Evolutionary conservation across 2,329 filamentous ascomycete genomes (phyloP), one percentile per base, ranked within the genome.

Genomic region (Rhexocercosporidium sp.): DNA sequence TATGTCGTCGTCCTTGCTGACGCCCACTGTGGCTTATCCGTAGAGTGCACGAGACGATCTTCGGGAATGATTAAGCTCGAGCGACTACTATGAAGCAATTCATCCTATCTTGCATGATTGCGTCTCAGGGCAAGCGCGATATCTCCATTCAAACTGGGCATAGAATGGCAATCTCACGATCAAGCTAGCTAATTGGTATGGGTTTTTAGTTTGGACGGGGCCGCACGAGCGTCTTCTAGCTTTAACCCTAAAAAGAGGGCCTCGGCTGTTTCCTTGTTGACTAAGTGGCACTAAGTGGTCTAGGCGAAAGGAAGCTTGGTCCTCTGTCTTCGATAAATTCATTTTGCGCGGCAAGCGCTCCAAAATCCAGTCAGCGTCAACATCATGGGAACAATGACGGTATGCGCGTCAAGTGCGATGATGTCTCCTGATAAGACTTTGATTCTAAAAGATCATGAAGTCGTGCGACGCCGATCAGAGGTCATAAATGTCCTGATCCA

Each of bases 181-280:
- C 27, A 44, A 62, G 20, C 31, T 46, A 59, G 6, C 22, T 14
- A 14, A 44, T 22, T 41, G 39, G 56, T 41, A 22, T 22, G 18
- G 16, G 49, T 25, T 51, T 27, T 41, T 25, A 20, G 14, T 54
- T 41, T 34, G 60, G 25, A 54, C 66, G 66, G 66, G 66, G 54
- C 66, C 60, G 63, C 66, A 65, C 51, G 46, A 44, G 49, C 25
- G 27, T 49, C 41, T 61, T 57, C 53, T 67, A 53, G 49, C 59
- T 39, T 53, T 20, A 62, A 68, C 51, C 53, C 41, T 66, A 66
- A 63, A 67, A 66, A 56, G 51, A 54, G 66, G 59, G 31, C 63
- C 59, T 59, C 54, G 64, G 64, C 22, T 60, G 59, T 53, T 62
- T 57, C 60, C 51, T 37, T 60, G 54, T 22, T 29, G 31, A 34